Evolutionary conservation across 176 grass and related monocot species (phyloP).

Genomic region (Oryza longistaminata): DNA sequence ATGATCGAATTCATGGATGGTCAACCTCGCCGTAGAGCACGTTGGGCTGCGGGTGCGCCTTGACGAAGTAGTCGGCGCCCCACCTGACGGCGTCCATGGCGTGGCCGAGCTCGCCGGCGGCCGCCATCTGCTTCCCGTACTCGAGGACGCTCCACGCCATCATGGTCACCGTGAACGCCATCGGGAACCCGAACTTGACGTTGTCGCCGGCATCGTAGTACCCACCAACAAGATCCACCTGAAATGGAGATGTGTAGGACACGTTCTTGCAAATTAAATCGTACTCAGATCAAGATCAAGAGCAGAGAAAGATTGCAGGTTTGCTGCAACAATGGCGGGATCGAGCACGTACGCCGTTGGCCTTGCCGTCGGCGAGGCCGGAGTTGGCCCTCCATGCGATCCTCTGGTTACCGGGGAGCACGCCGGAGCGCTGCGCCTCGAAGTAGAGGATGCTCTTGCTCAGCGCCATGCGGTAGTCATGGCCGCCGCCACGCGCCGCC

Average conservation of each 20-base stretch:
- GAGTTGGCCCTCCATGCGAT: conserved; percentile 76
- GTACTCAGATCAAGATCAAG: neutral
- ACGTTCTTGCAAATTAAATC: neutral
- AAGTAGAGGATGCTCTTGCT: conserved; percentile 96
- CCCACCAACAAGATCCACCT: conserved; percentile 81
- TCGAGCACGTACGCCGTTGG: conserved; percentile 60
- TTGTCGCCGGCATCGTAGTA: conserved; percentile 99
- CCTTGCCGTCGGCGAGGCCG: conserved; percentile 76
- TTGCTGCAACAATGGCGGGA: neutral
- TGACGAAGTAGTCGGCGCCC: conserved; percentile 92
- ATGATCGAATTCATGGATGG: too few relatives aligned
- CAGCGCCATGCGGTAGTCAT: conserved; percentile 74
- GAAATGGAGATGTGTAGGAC: neutral
- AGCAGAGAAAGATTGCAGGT: neutral
- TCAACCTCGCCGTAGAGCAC: conserved; percentile 86
- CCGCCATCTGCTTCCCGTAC: conserved; percentile 79
- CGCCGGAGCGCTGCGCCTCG: conserved; percentile 87
- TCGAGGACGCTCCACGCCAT: conserved; percentile 90
- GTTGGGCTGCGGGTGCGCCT: conserved; percentile 74
- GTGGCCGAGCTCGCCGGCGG: conserved; percentile 69
- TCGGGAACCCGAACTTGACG: conserved; percentile 91
- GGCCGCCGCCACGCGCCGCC: conserved; percentile 35
- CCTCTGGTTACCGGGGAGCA: conserved; percentile 63
- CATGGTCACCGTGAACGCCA: conserved; percentile 99
- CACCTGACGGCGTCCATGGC: conserved; percentile 90